Base-by-base conservation (phyloP, 441 rosid species). In the Macaranga tanarius region DNA sequence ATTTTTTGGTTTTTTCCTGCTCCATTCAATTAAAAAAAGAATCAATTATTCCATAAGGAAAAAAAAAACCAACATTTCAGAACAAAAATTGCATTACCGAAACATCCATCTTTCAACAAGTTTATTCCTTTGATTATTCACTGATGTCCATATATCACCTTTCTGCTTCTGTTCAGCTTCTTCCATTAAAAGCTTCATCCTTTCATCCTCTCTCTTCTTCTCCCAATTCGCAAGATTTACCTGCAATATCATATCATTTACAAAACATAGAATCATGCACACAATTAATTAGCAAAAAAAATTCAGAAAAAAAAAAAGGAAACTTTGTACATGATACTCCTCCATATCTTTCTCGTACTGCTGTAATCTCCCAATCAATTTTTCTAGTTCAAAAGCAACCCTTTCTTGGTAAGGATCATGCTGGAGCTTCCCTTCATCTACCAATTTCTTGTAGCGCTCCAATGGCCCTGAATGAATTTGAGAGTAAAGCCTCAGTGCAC, bases 271-370 rank as follows among this genome's bases (percentile, higher is more conserved):
- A 34, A 34, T 34, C 38, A 7, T 34, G 38, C 7, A 34, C 6
- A 34, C 38, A 34, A 34, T 34, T 16, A 44, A 55, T 69, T 42
- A n/a, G 28, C 13, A 31, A 26, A 75, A 55, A 16, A 44, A 3
- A 47, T 2, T 1, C 26, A n/a, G n/a, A n/a, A 47, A 7, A 63
- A 67, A 34, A 23, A 19, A 7, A 1, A 59, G 62, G 54, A 20
- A 17, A 61, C 38, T 62, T 15, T 16, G 40, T 87, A 91, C 99
- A 79, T 89, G 92, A 84, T 89, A 90, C 50, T 84, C 89, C 80
- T 89, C 89, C 98, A 92, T 94, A 67, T 92, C 87, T 47, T 82
- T 88, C 84, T 90, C 95, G 55, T 89, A 94, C 70, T 87, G 88
- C 68, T 90, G 89, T 78, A 94, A 79, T 85, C 92, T 85, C 71